Conservation (phyloP, 306 rosid species). For the Ammopiptanthus mongolicus region DNA sequence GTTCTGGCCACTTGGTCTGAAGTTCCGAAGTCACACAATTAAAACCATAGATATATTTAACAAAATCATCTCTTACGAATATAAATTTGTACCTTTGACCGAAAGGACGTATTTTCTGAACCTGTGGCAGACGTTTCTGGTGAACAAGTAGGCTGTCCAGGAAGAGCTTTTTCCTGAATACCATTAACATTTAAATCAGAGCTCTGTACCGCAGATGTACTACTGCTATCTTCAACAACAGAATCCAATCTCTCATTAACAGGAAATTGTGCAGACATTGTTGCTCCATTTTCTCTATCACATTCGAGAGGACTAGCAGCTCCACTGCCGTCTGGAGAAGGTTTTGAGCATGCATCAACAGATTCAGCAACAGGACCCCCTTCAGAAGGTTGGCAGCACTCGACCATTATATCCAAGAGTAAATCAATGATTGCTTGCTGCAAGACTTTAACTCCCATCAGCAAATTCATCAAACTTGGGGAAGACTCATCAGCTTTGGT, state of each 20-base stretch:
- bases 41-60: not conserved
- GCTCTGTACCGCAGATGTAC: conserved; percentile 84
- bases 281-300: conserved; percentile 64
- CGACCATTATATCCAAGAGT: conserved; percentile 97
- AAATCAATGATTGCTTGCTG: conserved; percentile 98
- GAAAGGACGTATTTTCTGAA: conserved; percentile 62
- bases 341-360: conserved; percentile 54
- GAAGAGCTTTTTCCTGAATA: conserved; percentile 52
- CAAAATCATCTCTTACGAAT: conserved; percentile 19
- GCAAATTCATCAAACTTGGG: conserved; percentile 96
- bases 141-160: conserved; percentile 62
- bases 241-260: conserved; percentile 68
- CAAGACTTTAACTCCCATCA: conserved; percentile 97
- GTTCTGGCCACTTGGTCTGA: conserved; percentile 98
- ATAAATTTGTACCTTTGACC: conserved; percentile 59
- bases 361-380: conserved; percentile 56
- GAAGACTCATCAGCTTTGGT: conserved; percentile 73
- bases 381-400: conserved; percentile 98
- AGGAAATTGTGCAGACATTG: conserved; percentile 53
- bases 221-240: conserved; percentile 52
- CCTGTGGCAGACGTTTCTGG: conserved; percentile 80
- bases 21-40: conserved; percentile 31
- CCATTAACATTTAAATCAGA: conserved; percentile 54
- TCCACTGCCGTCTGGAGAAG: conserved; percentile 54
- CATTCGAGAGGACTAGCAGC: conserved; percentile 49